Base-by-base conservation (phyloP, 306 rosid species). In the Sphenostylis stenocarpa region DNA sequence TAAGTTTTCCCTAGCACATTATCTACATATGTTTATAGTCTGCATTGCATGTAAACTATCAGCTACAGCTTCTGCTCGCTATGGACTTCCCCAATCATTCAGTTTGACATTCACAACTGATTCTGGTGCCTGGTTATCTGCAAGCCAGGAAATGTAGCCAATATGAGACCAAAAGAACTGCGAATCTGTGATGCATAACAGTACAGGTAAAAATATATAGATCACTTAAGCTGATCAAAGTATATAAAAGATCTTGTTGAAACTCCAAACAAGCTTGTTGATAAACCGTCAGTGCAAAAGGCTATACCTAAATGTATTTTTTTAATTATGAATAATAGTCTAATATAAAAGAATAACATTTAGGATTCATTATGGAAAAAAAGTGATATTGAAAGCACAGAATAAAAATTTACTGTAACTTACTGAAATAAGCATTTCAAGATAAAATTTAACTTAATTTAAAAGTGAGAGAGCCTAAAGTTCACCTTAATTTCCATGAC, bases 21-120 rank as follows among this genome's bases (percentile, higher is more conserved):
- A 79, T 85, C 86, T 79, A 85, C 84, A 79, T 71, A 79, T 51
- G 71, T 66, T 64, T 60, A 82, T 70, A 70, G 80, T 71, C 81
- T 85, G 77, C 81, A 75, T 75, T 43, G 73, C 80, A 58, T 63
- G 85, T 78, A 63, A 77, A 77, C 84, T 70, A 69, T 74, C 79
- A 61, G 81, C 88, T 81, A 81, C 81, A 17, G 31, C 38, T 41
- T 51, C 85, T 52, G 79, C 41, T 75, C 13, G 76, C 73, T 33
- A 64, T 63, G 43, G 63, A 78, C 79, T 72, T 60, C 63, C 81
- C 65, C 36, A 45, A 47, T 71, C 74, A 29, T 56, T 61, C 77
- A 67, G 76, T 43, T 77, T 81, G 43, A 77, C 76, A 38, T 34
- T 14, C 79, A 26, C 75, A 31, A 69, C 39, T 14, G 49, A 57